Base-by-base conservation (phyloP, 768 basidiomycete genomes). In the Flagelloscypha sp. region DNA sequence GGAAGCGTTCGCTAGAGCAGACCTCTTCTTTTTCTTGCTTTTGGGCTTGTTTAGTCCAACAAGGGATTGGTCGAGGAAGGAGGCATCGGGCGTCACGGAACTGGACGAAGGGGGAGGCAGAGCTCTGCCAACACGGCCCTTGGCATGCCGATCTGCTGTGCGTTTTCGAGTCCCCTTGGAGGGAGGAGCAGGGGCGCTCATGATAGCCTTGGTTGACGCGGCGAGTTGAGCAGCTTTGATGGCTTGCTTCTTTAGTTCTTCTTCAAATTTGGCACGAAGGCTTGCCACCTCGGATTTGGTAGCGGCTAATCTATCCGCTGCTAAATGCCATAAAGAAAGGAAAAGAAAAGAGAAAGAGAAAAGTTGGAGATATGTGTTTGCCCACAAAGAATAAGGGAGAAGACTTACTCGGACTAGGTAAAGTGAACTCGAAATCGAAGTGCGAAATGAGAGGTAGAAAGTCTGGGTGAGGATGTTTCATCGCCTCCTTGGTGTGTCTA, bases 21-120 rank as follows among this genome's bases (percentile, higher is more conserved):
- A 82, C 32, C 89, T 74, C 62, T 95, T 97, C 77, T 95, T 97
- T 74, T 93, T 93, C 73, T 89, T 92, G 41, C 48, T 50, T 41
- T 57, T 48, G 32, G 48, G 21, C 20, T n/a, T n/a, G 43, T 56
- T 55, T 23, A 24, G 31, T 7, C 43, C 50, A 21, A 47, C 48
- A 45, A 47, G 48, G 31, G 57, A 47, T 44, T 58, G 56, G 30
- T 72, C 70, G 33, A 57, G 47, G 38, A 54, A 59, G n/a, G n/a
- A n/a, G n/a, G n/a, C n/a, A n/a, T n/a, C n/a, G n/a, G n/a, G n/a
- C n/a, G n/a, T n/a, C n/a, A n/a, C n/a, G n/a, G n/a, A n/a, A n/a
- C n/a, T n/a, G n/a, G n/a, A n/a, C n/a, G n/a, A n/a, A n/a, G n/a
- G n/a, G n/a, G n/a, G n/a, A n/a, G n/a, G n/a, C n/a, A n/a, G n/a